Evolutionary conservation across 1,284 basidiomycete species (phyloP).

Genomic region (Pulveroboletus ridleyi): DNA sequence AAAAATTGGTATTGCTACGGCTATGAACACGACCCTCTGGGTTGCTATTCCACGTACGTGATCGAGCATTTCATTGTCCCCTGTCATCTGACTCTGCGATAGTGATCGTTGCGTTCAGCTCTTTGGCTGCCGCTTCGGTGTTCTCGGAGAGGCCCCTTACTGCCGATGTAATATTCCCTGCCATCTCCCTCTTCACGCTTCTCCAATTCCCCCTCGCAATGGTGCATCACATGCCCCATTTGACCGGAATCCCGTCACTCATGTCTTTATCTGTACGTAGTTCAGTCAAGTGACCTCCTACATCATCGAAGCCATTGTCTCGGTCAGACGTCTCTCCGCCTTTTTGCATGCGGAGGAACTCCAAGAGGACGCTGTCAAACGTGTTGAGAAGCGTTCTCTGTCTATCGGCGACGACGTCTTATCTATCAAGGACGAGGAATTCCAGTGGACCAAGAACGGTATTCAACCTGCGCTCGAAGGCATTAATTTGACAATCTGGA

Average conservation of each 20-base stretch:
- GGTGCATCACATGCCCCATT: conserved; percentile 45
- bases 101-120: conserved; percentile 87
- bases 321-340: conserved; percentile 78
- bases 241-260: conserved; percentile 6
- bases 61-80: conserved; percentile 23
- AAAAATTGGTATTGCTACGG: conserved; percentile 80
- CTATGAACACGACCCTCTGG: conserved; percentile 70
- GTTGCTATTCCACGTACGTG: conserved; percentile 62
- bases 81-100: conserved; percentile 39
- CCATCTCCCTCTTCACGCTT: conserved; percentile 93
- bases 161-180: conserved; percentile 93
- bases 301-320: conserved; percentile 88
- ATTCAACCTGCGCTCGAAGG: conserved; percentile 75
- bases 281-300: conserved; percentile 77
- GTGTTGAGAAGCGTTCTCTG: conserved; percentile 52
- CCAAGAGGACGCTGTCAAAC: conserved; percentile 73
- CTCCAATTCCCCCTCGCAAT: conserved; percentile 90
- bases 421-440: conserved; percentile 76
- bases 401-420: conserved; percentile 74
- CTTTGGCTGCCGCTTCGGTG: conserved; percentile 83
- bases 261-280: conserved; percentile 40
- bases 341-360: conserved; percentile 87
- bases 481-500: conserved; percentile 78
- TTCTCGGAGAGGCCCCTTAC: conserved; percentile 81
- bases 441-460: conserved; percentile 73